A percentile compares a stretch with the other conserved stretches of the same genome.
These are phyloP conservation scores for Candida oleophila DNA, from an alignment of 805 yeast genomes.

Conservation along the genomic window DNA sequence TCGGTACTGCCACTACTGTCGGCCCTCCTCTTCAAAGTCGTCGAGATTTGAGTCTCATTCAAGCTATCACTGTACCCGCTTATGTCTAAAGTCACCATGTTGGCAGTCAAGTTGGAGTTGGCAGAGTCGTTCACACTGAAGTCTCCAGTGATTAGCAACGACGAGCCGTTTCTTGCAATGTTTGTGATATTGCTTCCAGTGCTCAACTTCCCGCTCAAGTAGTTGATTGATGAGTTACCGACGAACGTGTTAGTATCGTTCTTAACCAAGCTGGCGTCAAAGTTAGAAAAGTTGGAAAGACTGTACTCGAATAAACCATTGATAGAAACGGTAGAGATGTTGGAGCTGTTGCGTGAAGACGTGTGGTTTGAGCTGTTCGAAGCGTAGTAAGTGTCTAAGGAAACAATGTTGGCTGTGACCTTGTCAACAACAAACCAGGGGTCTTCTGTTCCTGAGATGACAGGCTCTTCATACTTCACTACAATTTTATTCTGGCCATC, in stretches of 20 bases:
- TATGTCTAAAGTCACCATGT: conserved; percentile 27
- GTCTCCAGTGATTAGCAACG: conserved; percentile 47
- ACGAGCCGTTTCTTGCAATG: conserved; percentile 26
- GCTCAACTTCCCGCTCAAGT: conserved; percentile 28
- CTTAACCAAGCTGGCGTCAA: conserved; percentile 27
- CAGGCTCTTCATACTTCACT: conserved; percentile 23
- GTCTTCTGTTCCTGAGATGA: conserved; percentile 16
- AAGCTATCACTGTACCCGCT: conserved; percentile 29
- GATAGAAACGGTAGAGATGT: conserved; percentile 36
- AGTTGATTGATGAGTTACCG: conserved; percentile 40
- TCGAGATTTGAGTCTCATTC: conserved; percentile 24
- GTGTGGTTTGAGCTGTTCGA: conserved; percentile 16
- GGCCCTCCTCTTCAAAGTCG: conserved; percentile 15
- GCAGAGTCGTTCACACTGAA: conserved; percentile 32
- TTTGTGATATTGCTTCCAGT: conserved; percentile 34
- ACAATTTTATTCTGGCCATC: conserved; percentile 29
- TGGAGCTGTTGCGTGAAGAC: conserved; percentile 14
- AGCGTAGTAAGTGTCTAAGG: conserved; percentile 42
- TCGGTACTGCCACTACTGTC: conserved; percentile 8
- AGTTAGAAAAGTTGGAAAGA: conserved; percentile 55
- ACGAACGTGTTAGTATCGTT: conserved; percentile 33
- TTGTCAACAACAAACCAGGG: conserved; percentile 72
- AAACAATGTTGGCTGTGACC: conserved; percentile 48
- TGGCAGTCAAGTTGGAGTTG: conserved; percentile 25
- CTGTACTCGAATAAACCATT: conserved; percentile 87